These are phyloP conservation scores for Bipolaris bicolor DNA, from an alignment of 2,329 filamentous ascomycete species.

Conservation along the genomic window DNA sequence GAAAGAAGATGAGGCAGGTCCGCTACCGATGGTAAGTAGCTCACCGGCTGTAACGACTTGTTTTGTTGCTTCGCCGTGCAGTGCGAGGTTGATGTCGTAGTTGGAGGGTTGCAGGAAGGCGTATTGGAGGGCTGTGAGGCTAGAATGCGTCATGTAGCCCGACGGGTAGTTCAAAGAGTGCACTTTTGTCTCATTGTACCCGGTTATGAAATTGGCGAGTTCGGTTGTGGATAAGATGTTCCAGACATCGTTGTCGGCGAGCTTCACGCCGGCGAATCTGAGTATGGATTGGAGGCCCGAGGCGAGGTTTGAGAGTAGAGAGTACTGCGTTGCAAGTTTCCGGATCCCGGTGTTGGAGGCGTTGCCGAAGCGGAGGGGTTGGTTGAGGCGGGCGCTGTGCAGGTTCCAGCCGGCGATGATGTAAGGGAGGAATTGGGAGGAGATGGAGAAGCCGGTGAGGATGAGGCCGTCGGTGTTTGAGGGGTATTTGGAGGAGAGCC, in stretches of 20 bases:
- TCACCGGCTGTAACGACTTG: slow-evolving; percentile 66
- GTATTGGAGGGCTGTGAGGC: slow-evolving; percentile 58
- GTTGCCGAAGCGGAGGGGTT: slow-evolving; percentile 51
- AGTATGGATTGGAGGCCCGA: slow-evolving; percentile 27
- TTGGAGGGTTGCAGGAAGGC: slow-evolving; percentile 57
- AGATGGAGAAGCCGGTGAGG: slow-evolving; percentile 65
- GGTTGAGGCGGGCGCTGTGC: slow-evolving; percentile 53
- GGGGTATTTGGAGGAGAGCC: slow-evolving; percentile 60
- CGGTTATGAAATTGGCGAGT: slow-evolving; percentile 37
- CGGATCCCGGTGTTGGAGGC: slow-evolving; percentile 22
- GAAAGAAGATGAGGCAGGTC: slow-evolving; percentile 50
- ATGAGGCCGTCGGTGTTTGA: slow-evolving; percentile 63
- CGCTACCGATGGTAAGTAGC: slow-evolving; percentile 60
- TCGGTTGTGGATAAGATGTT: slow-evolving; percentile 40
- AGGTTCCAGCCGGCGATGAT: slow-evolving; percentile 58
- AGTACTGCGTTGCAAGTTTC: slow-evolving; percentile 17
- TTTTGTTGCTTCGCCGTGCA: slow-evolving; percentile 55
- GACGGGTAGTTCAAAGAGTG: slow-evolving; percentile 42
- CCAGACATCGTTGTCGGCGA: slow-evolving; percentile 32
- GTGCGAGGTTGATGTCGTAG: slow-evolving; percentile 63
- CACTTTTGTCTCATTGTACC: slow-evolving; percentile 39
- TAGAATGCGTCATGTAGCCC: slow-evolving; percentile 61
- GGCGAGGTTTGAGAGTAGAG: slow-evolving; percentile 20
- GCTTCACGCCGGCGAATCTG: slow-evolving; percentile 18
- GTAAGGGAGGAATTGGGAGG: slow-evolving; percentile 51